These are phyloP conservation scores for Saturnispora bothae DNA, from an alignment of 805 yeast species.

Conservation along the genomic window DNA sequence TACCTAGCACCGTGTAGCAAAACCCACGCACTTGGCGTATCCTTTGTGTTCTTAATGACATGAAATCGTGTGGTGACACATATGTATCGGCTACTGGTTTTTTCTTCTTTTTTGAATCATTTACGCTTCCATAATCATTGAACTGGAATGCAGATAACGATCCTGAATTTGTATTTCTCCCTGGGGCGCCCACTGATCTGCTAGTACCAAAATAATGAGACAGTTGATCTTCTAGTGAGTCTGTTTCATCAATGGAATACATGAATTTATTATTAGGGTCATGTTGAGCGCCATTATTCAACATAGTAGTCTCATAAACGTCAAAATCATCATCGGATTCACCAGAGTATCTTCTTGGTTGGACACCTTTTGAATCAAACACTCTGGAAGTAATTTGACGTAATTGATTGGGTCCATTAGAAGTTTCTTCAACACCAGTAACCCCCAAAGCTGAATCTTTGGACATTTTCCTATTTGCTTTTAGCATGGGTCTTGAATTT, in stretches of 20 bases:
- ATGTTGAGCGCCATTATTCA: not conserved
- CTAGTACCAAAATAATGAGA: slow-evolving; percentile 12
- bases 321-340: slow-evolving; percentile 39
- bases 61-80: slow-evolving; percentile 30
- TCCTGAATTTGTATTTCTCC: slow-evolving; percentile 2
- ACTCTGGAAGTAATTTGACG: slow-evolving; percentile 58
- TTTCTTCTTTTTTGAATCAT: slow-evolving; percentile 10
- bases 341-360: slow-evolving; percentile 63
- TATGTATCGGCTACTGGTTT: slow-evolving; percentile 19
- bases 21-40: slow-evolving; percentile 23
- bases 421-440: not conserved
- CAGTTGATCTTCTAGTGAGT: slow-evolving; percentile 22
- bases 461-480: slow-evolving; percentile 9
- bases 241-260: slow-evolving; percentile 13
- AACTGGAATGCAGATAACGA: slow-evolving; percentile 3
- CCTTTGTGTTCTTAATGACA: slow-evolving; percentile 23
- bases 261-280: not conserved
- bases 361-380: slow-evolving; percentile 64
- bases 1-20: slow-evolving; percentile 35
- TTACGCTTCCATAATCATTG: slow-evolving; percentile 13
- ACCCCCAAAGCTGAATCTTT: slow-evolving; percentile 6
- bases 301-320: slow-evolving; percentile 10
- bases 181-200: too few species aligned
- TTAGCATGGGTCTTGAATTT: slow-evolving; percentile 15
- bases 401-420: slow-evolving; percentile 16